phyloP scores from a whole-genome alignment of 2,329 filamentous ascomycete genomes.

The Alternaria arborescens region DNA sequence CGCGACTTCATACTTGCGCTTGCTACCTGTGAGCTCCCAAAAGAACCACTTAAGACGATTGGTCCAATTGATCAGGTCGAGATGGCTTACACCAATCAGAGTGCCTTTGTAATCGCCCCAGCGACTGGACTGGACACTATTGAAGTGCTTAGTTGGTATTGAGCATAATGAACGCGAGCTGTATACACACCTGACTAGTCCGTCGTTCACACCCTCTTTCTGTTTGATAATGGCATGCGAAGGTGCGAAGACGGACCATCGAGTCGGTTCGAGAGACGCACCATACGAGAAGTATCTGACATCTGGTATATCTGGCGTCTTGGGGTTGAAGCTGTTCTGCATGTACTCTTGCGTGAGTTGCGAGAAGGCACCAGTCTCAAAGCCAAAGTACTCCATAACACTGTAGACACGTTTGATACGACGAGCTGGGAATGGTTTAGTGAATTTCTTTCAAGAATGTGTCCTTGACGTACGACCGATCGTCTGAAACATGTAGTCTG shows the following conservation, averaged over 20 bases:
- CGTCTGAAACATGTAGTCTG: conserved; percentile 67
- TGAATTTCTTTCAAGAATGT: conserved; percentile 12
- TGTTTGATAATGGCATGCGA: conserved; percentile 64
- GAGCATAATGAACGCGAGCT: background rate
- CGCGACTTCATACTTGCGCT: conserved; percentile 56
- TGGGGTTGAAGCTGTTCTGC: conserved; percentile 66
- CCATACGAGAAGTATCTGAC: conserved; percentile 72
- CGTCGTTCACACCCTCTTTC: conserved; percentile 68
- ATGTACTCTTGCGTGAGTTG: conserved; percentile 69
- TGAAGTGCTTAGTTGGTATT: background rate
- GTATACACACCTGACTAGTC: conserved; percentile 62
- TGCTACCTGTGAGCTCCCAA: conserved; percentile 64
- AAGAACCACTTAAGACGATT: conserved; percentile 68
- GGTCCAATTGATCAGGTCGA: conserved; percentile 73
- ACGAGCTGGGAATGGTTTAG: conserved; percentile 41
- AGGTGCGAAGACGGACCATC: conserved; percentile 66
- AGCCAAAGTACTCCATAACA: conserved; percentile 61
- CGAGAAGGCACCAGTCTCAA: conserved; percentile 68
- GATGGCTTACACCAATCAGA: conserved; percentile 68
- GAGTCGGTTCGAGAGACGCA: conserved; percentile 63
- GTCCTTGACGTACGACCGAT: conserved; percentile 62
- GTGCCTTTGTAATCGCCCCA: conserved; percentile 73
- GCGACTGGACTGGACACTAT: conserved; percentile 63
- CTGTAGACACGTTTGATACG: conserved; percentile 65
- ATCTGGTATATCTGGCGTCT: conserved; percentile 63